Evolutionary conservation across 177 flowering plant genomes (phyloP), one percentile per base, ranked within the genome.

Genomic region (Vitis hybrid): DNA sequence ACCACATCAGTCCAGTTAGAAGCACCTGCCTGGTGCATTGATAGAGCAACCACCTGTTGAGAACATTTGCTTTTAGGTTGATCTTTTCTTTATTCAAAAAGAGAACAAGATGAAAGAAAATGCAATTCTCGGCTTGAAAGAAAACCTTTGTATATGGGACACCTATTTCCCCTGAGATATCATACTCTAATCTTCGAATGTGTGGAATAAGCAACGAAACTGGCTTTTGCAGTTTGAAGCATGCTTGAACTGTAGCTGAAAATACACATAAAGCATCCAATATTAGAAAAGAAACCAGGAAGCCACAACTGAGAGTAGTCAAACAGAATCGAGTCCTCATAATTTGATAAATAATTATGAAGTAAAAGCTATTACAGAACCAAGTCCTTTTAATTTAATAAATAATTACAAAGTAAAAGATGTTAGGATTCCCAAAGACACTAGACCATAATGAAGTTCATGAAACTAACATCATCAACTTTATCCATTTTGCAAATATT

Each of bases 231-330:
- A 92, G 72, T 71, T 64, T 78, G 80, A 92, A 92, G 69, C 66
- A 80, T 75, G 85, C 90, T 74, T 87, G 87, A 69, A 84, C 85
- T 18, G 85, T 69, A 18, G 92, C 97, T 92, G 92, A 31, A 77
- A 65, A 29, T 59, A 66, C 15, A 68, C 0, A 39, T 2, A 60
- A 29, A 69, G 53, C 64, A 70, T 14, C 52, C 58, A 64, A 51
- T n/a, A 20, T 15, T 58, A 55, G 50, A 55, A 57, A 1, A 62
- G 15, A 61, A 53, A 2, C 2, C n/a, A n/a, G 15, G 10, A 69
- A 8, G 19, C 13, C 18, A 12, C 12, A 5, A 10, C 15, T 10
- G 12, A 0, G 3, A 62, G 7, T 12, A 62, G 16, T 14, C 29
- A 14, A 31, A 66, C 59, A 15, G 52, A 31, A 64, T 60, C 55